Conservation (phyloP, 345 rosid species). For the Eucalyptus pumila region DNA sequence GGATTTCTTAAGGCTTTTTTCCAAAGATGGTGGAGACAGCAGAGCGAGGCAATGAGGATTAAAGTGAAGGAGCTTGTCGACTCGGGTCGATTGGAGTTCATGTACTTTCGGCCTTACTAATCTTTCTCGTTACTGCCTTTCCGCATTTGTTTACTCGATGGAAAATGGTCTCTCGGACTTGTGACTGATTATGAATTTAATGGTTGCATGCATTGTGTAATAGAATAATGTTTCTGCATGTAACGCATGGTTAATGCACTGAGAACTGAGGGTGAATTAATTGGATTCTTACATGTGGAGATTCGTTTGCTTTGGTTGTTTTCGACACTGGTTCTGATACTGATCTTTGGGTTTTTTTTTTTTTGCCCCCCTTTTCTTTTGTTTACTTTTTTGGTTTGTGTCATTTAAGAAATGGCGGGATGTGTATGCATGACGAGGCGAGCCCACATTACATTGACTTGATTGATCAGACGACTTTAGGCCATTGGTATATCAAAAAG, state of each 20-base stretch:
- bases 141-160: not conserved
- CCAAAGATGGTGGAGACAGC: slow-evolving; percentile 98
- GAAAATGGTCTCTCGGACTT: not conserved
- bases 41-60: slow-evolving; percentile 52
- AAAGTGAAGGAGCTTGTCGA: slow-evolving; percentile 74
- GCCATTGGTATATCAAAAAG: slow-evolving; percentile 65
- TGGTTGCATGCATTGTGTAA: not conserved
- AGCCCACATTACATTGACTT: slow-evolving; percentile 80
- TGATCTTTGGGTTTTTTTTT: not conserved
- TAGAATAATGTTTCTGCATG: not conserved
- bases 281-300: not conserved
- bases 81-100: slow-evolving; percentile 89
- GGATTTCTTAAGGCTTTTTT: slow-evolving; percentile 57
- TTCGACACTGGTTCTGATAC: not conserved
- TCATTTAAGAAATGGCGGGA: slow-evolving; percentile 65
- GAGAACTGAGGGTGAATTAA: not conserved
- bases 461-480: slow-evolving; percentile 95
- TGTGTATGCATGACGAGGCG: slow-evolving; percentile 97
- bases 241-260: not conserved
- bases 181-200: not conserved
- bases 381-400: not conserved
- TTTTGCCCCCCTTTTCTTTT: not conserved
- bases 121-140: not conserved
- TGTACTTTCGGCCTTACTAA: slow-evolving; percentile 14
- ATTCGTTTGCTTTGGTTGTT: not conserved